A percentile compares a stretch with the other conserved stretches of the same genome.
phyloP scores from a whole-genome alignment of 805 yeast species.

The Candida ulmi region DNA sequence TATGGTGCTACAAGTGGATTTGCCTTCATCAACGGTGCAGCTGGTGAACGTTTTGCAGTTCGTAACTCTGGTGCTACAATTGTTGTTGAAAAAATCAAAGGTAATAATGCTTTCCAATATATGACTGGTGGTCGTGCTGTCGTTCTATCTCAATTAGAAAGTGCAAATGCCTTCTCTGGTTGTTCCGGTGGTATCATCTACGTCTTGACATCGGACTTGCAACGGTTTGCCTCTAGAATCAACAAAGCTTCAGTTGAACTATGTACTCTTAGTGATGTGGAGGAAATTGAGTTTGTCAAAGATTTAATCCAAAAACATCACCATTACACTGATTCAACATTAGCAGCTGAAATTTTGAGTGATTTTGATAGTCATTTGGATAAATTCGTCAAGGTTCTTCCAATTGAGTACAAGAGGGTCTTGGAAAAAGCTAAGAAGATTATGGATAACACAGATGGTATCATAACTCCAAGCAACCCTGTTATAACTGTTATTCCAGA shows the following conservation, averaged over 20 bases:
- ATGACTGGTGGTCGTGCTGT: conserved; percentile 99
- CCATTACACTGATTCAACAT: conserved; percentile 88
- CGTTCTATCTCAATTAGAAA: conserved; percentile 85
- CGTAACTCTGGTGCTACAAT: conserved; percentile 98
- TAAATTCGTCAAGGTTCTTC: conserved; percentile 89
- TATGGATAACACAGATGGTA: no score
- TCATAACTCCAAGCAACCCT: no score
- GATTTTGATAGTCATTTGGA: conserved; percentile 88
- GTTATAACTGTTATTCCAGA: no score
- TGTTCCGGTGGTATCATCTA: conserved; percentile 99
- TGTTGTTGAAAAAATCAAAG: conserved; percentile 88
- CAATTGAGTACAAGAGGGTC: conserved; percentile 86
- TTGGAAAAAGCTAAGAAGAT: conserved; percentile 69
- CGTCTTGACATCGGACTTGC: conserved; percentile 85
- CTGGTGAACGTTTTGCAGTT: conserved; percentile 97
- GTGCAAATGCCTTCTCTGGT: conserved; percentile 87
- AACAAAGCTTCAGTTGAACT: conserved; percentile 81
- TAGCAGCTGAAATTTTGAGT: conserved; percentile 75
- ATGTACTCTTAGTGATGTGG: conserved; percentile 70
- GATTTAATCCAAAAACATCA: conserved; percentile 93
- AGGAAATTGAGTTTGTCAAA: conserved; percentile 90
- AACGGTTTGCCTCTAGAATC: conserved; percentile 77
- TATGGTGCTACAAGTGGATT: conserved; percentile 97
- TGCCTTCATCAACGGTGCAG: conserved; percentile 93
- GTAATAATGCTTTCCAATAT: conserved; percentile 98